Evolutionary conservation across 768 basidiomycete genomes (phyloP), one percentile per base, ranked within the genome.

Genomic region (Podaxis carcinomalis): DNA sequence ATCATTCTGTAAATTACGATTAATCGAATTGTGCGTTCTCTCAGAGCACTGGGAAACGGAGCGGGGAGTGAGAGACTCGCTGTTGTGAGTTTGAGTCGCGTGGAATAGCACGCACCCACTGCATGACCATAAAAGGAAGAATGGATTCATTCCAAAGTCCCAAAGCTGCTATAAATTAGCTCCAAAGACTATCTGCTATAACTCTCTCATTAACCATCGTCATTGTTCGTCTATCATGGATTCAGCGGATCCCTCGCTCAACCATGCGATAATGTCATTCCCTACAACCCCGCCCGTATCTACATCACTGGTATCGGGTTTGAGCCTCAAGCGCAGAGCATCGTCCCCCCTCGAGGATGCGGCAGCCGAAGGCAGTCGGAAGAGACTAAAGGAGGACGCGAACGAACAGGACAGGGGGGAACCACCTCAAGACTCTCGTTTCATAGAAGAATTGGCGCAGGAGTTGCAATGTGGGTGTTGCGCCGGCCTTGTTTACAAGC

Each of bases 401-500:
- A 72, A 70, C 37, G 50, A 42, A 4, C 40, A 52, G 25, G 49
- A 46, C 16, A 19, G 49, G 21, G 47, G 21, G 23, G 51, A 60
- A 42, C 23, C 19, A 23, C 32, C 49, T 27, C 57, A 62, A 53
- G 66, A 63, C 59, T 54, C 68, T 27, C 68, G 64, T 50, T 77
- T 91, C 59, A 80, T 80, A 23, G 84, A 88, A 44, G 83, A 88
- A 65, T 74, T 92, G 57, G 83, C 80, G 27, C 80, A 89, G 68
- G 91, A 93, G 69, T 80, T 93, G 42, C 87, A 91, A 65, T 94
- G 92, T 66, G 92, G 90, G 21, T 93, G 92, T 70, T 94, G 92
- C 72, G 82, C 90, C 16, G 92, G 85, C 61, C 78, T 94, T 46
- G 86, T 90, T 61, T 92, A 94, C 73, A 79, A 83, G 62, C 92